Conservation (phyloP, 2,329 filamentous ascomycete species). For the Sporothrix mexicana region DNA sequence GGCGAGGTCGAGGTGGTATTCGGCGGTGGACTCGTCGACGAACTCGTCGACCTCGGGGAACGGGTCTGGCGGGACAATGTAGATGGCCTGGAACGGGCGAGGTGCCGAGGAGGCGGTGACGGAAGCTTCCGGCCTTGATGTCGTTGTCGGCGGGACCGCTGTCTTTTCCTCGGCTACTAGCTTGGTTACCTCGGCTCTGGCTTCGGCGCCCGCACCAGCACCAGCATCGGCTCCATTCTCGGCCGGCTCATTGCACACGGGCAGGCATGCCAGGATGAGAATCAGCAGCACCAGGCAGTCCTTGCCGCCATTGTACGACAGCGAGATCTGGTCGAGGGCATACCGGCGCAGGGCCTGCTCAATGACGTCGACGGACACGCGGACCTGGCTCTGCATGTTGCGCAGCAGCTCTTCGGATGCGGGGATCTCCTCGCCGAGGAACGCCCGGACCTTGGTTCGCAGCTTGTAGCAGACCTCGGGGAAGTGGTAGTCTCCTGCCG, state of each 20-base stretch:
- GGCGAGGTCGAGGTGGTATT: conserved; percentile 77
- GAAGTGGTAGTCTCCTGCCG: background rate
- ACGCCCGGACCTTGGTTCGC: conserved; percentile 65
- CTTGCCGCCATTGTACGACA: conserved; percentile 98
- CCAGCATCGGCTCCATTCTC: background rate
- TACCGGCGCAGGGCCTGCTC: conserved; percentile 77
- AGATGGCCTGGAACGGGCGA: conserved; percentile 73
- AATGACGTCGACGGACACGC: conserved; percentile 73
- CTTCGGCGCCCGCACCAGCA: too few relatives aligned
- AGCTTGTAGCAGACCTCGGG: conserved; percentile 58
- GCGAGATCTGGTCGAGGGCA: conserved; percentile 77
- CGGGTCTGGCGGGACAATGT: conserved; percentile 83
- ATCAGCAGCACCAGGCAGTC: conserved; percentile 93
- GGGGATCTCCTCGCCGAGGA: conserved; percentile 65
- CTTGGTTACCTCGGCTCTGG: conserved; percentile 37
- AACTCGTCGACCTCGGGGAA: conserved; percentile 88
- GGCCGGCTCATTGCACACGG: conserved; percentile 43
- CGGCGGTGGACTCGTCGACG: conserved; percentile 67
- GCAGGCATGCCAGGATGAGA: conserved; percentile 74
- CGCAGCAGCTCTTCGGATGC: conserved; percentile 59
- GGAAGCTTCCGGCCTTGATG: conserved; percentile 18
- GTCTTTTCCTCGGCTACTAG: conserved; percentile 23
- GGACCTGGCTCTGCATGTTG: conserved; percentile 75
- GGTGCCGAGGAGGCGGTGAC: conserved; percentile 44
- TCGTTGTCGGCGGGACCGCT: conserved; percentile 32